Base-by-base conservation (phyloP, 495 filamentous ascomycete genomes). In the Annulohypoxylon moriforme region DNA sequence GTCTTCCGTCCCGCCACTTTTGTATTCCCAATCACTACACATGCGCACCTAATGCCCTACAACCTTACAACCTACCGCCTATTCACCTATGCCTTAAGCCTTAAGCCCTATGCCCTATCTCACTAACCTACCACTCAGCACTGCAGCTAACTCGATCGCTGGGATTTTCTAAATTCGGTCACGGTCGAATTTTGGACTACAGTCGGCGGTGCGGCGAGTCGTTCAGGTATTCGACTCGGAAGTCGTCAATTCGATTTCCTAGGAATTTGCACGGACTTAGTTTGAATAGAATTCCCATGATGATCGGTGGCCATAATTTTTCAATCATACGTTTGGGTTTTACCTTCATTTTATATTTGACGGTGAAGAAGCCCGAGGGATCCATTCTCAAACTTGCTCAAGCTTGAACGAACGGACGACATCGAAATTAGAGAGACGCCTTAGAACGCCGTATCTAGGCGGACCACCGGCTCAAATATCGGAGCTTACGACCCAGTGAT, bases 1-100 rank as follows among this genome's bases (percentile, higher is more conserved):
- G 49, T 69, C 56, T 68, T 69, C 71, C 71, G 71, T 49, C 47
- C 40, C 58, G 46, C 47, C 59, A 65, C 52, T 62, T 25, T 29
- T 46, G 33, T 7, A 13, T 53, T 36, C 36, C 22, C 13, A 53
- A 40, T 25, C 57, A 18, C 44, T 52, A 66, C 27, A 52, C 36
- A 33, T 55, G n/a, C 31, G 8, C 36, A 24, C 42, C 38, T 47
- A 13, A 29, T 27, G 8, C 10, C 62, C 16, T 57, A 57, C 27
- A 14, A 11, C 33, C 33, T 36, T n/a, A 22, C 24, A 14, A 20
- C 22, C 22, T 59, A 59, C 18, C 36, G 36, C 36, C 14, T 13
- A 40, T 4, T 14, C n/a, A 40, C 34, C 34, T n/a, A 42, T 44
- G 40, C 16, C 40, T 18, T 44, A 44, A n/a, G 38, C 38, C 38